Percentiles rank a stretch among this genome's conserved stretches.
Conservation (phyloP, 345 rosid genomes). For the Salix exigua region DNA sequence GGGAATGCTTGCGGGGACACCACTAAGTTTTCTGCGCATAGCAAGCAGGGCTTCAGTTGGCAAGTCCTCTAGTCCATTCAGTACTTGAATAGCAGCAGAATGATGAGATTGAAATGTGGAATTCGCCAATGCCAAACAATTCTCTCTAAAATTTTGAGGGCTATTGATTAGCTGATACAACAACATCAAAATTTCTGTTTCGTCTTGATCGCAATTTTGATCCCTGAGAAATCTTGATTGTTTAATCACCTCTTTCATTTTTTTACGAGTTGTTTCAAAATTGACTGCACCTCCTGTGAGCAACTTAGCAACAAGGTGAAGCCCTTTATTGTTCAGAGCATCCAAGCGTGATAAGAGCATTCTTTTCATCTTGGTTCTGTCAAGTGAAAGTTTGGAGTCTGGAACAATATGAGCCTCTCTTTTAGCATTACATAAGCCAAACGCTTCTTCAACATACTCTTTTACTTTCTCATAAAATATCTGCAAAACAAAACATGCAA, state of each 20-base stretch:
- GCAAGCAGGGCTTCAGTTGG: constrained; percentile 50
- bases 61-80: constrained; percentile 52
- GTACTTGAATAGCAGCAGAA: constrained; percentile 40
- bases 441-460: constrained; percentile 54
- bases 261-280: constrained; percentile 49
- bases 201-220: constrained; percentile 18
- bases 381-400: constrained; percentile 21
- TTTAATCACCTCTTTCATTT: constrained; percentile 55
- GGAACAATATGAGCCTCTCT: constrained; percentile 14
- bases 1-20: constrained; percentile 35
- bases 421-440: constrained; percentile 40
- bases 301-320: constrained; percentile 48
- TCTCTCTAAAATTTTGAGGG: constrained; percentile 42
- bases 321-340: constrained; percentile 60
- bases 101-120: constrained; percentile 34
- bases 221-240: constrained; percentile 27
- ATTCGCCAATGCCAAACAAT: constrained; percentile 16
- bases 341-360: constrained; percentile 40
- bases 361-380: constrained; percentile 25
- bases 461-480: constrained; percentile 56
- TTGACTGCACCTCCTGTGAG: constrained; percentile 42
- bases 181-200: constrained; percentile 25
- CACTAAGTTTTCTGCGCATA: constrained; percentile 69
- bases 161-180: constrained; percentile 48
- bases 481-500: constrained; percentile 32